Conservation (phyloP, 495 filamentous ascomycete species). For the Letharia lupina region DNA sequence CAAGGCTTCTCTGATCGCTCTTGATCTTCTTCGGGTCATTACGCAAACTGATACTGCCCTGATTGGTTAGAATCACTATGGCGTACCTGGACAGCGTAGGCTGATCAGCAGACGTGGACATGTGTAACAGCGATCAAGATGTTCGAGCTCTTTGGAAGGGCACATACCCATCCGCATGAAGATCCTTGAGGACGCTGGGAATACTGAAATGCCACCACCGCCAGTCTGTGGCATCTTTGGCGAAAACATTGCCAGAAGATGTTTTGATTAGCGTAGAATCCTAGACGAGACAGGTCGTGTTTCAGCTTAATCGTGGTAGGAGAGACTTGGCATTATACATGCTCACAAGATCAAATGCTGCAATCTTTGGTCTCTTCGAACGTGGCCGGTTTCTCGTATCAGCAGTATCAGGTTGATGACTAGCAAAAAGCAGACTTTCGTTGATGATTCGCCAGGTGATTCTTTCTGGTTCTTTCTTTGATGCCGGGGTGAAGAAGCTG, state of each 20-base stretch:
- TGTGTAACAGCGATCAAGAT: background rate
- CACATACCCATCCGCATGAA: slow-evolving; percentile 64
- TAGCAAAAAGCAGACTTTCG: slow-evolving; percentile 68
- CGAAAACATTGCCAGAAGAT: slow-evolving; percentile 70
- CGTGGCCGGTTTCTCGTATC: slow-evolving; percentile 24
- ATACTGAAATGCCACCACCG: slow-evolving; percentile 84
- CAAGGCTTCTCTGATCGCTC: slow-evolving; percentile 52
- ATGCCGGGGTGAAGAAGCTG: slow-evolving; percentile 82
- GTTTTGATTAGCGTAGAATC: slow-evolving; percentile 82
- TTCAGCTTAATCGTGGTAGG: background rate
- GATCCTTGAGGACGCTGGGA: slow-evolving; percentile 50
- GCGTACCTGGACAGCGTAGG: slow-evolving; percentile 47
- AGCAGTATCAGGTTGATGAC: slow-evolving; percentile 46
- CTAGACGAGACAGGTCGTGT: slow-evolving; percentile 33
- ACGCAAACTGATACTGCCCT: slow-evolving; percentile 68
- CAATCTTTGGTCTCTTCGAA: slow-evolving; percentile 52
- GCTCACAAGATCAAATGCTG: slow-evolving; percentile 82
- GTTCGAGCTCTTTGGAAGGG: background rate
- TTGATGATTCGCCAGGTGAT: slow-evolving; percentile 64
- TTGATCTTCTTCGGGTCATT: slow-evolving; percentile 62
- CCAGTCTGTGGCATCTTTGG: slow-evolving; percentile 69
- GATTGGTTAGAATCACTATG: slow-evolving; percentile 79
- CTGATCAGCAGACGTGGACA: background rate
- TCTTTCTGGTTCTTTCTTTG: slow-evolving; percentile 73
- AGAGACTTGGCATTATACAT: background rate